Base-by-base conservation (phyloP, 306 rosid species). In the Glycine latifolia region DNA sequence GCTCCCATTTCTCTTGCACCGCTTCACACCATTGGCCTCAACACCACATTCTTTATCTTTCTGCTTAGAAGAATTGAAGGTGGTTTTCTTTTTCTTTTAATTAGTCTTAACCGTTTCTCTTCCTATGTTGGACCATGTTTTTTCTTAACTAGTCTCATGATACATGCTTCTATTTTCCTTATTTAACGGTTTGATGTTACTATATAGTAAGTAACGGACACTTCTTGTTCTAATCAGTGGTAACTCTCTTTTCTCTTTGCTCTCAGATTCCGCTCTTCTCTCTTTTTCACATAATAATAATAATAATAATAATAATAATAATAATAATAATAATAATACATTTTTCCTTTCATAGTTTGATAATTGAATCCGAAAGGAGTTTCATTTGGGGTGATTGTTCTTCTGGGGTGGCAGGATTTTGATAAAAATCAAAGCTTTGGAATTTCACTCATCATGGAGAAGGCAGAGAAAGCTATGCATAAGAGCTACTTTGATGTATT, bases 401-500 rank as follows among this genome's bases (percentile, higher is more conserved):
- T 20, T 15, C 13, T 75, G 68, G 20, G 77, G 20, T 50, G 4
- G 75, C 70, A 71, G 85, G 3, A 10, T 16, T 41, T 9, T 54
- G 12, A 43, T 39, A 39, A 44, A 44, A 44, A 11, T 13, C 43
- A 43, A 58, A 47, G 73, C 52, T 71, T 81, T 60, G 72, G 47
- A 15, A 61, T 3, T 55, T 33, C 20, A 33, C 17, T 9, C 1
- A 89, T 87, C 2, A 92, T 89, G 92, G 76, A 67, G 69, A 50
- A 46, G 20, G 20, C 20, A 20, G 20, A 20, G 20, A 39, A 85
- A 68, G 20, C 20, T 89, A 71, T 39, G 43, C 90, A 93, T 82
- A 93, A 86, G 59, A 96, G 91, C 84, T 92, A 96, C 73, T 93
- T 93, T 58, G 98, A 96, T 55, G 99, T 96, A 49, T 11, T 96